Percentiles rank a stretch among this genome's conserved stretches.
phyloP scores from a whole-genome alignment of 2,329 filamentous ascomycete genomes.

The Pseudogymnoascus sp. region DNA sequence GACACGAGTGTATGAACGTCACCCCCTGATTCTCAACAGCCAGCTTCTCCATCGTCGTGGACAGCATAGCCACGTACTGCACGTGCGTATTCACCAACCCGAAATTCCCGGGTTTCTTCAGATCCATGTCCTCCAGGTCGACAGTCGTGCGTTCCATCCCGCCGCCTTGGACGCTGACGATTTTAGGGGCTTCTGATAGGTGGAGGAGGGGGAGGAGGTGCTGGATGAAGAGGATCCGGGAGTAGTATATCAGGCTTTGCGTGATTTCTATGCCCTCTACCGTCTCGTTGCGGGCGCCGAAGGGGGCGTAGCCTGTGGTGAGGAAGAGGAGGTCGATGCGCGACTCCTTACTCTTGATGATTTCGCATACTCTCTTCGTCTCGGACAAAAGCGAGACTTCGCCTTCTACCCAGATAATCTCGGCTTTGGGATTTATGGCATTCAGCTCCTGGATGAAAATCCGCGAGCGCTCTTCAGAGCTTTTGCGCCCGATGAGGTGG shows the following conservation, averaged over 20 bases:
- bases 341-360: conserved; percentile 36
- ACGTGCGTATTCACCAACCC: conserved; percentile 32
- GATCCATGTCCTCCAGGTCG: conserved; percentile 39
- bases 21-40: conserved; percentile 36
- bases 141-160: conserved; percentile 38
- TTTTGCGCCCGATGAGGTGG: conserved; percentile 43
- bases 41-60: conserved; percentile 40
- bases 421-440: conserved; percentile 33
- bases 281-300: conserved; percentile 36
- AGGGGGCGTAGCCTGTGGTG: conserved; percentile 30
- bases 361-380: conserved; percentile 38
- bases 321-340: conserved; percentile 40
- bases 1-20: conserved; percentile 32
- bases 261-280: conserved; percentile 46
- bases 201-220: conserved; percentile 51
- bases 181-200: conserved; percentile 36
- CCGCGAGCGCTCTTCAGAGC: conserved; percentile 26
- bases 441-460: conserved; percentile 32
- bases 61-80: conserved; percentile 42
- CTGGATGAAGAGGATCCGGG: conserved; percentile 45
- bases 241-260: conserved; percentile 45
- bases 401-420: conserved; percentile 35
- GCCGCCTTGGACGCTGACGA: conserved; percentile 45
- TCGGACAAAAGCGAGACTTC: conserved; percentile 42
- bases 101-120: conserved; percentile 26